phyloP scores from a whole-genome alignment of 1,284 basidiomycete genomes.

The Pulveroboletus sp. region DNA sequence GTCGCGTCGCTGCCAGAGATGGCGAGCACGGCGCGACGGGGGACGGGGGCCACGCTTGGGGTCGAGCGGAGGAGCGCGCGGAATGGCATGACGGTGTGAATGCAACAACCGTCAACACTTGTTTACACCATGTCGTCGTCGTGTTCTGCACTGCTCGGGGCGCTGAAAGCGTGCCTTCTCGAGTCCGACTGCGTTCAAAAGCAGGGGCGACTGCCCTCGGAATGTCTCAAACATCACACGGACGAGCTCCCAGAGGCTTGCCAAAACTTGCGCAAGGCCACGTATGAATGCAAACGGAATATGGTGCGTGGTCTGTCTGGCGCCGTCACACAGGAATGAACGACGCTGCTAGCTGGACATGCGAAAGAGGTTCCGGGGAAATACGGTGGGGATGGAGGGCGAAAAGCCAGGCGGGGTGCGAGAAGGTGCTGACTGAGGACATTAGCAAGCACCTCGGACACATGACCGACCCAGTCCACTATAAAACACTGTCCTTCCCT shows the following conservation, averaged over 20 bases:
- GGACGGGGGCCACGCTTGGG: conserved; percentile 63
- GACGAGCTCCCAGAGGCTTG: conserved; percentile 78
- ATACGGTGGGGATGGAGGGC: conserved; percentile 56
- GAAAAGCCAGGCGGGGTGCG: conserved; percentile 1
- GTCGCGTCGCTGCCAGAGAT: conserved; percentile 81
- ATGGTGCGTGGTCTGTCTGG: conserved; percentile 63
- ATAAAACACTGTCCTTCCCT: conserved; percentile 8
- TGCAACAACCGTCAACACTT: conserved; percentile 8
- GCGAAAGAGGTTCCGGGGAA: conserved; percentile 81
- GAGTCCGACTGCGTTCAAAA: conserved; percentile 83
- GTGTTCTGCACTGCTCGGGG: conserved; percentile 70
- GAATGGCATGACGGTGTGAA: conserved; percentile 34
- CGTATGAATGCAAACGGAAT: conserved; percentile 85
- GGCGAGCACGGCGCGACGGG: conserved; percentile 68
- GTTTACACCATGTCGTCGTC: conserved; percentile 66
- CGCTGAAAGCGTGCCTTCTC: conserved; percentile 78
- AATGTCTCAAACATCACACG: conserved; percentile 73
- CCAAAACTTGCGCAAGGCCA: conserved; percentile 70
- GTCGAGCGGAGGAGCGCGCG: conserved; percentile 48
- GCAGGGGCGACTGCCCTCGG: conserved; percentile 69
- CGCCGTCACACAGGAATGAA: not conserved
- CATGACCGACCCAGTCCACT: conserved; percentile 14
- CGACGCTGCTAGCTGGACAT: conserved; percentile 66
- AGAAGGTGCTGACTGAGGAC: conserved; percentile 14
- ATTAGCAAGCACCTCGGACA: conserved; percentile 27